Evolutionary conservation across 805 yeast genomes (phyloP).

Genomic region (Pichia californica): DNA sequence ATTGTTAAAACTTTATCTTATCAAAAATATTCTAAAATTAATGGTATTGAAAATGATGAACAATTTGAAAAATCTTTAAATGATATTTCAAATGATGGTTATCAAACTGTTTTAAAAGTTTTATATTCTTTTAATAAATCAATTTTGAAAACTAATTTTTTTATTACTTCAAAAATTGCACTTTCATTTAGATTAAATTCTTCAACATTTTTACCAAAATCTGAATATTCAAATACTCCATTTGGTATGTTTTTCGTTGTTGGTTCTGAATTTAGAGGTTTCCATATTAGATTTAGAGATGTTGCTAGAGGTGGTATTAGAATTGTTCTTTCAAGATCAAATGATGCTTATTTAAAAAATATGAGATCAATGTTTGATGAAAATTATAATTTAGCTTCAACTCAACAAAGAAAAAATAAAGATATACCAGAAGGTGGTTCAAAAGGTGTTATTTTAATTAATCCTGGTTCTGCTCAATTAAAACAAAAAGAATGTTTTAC

Average conservation of each 20-base stretch:
- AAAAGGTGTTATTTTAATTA: constrained; percentile 86
- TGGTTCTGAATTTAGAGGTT: constrained; percentile 95
- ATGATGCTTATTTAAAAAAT: constrained; percentile 79
- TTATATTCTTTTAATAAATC: constrained; percentile 73
- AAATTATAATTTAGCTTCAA: constrained; percentile 89
- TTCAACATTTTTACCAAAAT: constrained; percentile 62
- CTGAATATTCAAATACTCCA: constrained; percentile 89
- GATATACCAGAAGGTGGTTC: constrained; percentile 99
- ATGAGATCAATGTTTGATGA: constrained; percentile 90
- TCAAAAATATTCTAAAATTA: constrained; percentile 74
- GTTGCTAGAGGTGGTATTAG: constrained; percentile 98
- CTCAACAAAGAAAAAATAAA: constrained; percentile 95
- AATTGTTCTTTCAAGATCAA: constrained; percentile 80
- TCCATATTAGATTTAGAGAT: constrained; percentile 94
- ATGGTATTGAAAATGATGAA: constrained; percentile 65
- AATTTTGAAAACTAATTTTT: constrained; percentile 88
- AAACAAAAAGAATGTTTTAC: constrained; percentile 80
- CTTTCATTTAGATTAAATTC: constrained; percentile 89
- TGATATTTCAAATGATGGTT: constrained; percentile 75
- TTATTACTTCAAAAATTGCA: constrained; percentile 90
- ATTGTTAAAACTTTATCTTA: constrained; percentile 77
- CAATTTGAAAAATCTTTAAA: constrained; percentile 67
- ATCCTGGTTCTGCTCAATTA: constrained; percentile 67
- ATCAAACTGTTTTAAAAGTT: constrained; percentile 72
- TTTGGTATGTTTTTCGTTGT: constrained; percentile 93